Evolutionary conservation across 805 yeast species (phyloP), one percentile per base, ranked within the genome.

Genomic region (Monosporozyma unispora): DNA sequence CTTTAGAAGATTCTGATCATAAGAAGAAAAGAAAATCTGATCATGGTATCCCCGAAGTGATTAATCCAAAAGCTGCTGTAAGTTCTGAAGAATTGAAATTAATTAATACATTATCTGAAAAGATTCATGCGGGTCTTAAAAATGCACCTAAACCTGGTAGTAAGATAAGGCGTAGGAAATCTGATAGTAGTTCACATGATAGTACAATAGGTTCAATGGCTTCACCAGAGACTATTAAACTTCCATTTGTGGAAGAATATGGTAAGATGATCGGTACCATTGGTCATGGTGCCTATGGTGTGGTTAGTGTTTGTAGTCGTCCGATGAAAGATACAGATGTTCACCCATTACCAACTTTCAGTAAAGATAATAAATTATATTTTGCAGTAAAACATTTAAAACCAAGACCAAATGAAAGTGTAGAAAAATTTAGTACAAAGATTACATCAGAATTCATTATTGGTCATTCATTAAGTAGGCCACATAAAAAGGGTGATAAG

Each of bases 201-300:
- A 16, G 8, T 10, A 7, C 27, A 19, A 39, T 19, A 11, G 38
- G 29, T 43, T 10, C 21, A 3, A 16, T 12, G 10, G 14, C 23
- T 14, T 25, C 31, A 4, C 11, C 33, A 8, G 28, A 44, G 11
- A 11, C 42, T 9, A 14, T 8, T 19, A 22, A 21, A 21, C 6
- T 21, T 3, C 37, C 44, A 28, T 60, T 78, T 25, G 54, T 66
- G 3, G 69, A 70, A 16, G 74, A 74, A 55, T 79, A 77, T 56
- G 83, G 83, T 44, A 73, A 69, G 51, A 68, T 75, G 22, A 69
- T 72, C 48, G 82, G 82, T 8, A 67, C 75, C 27, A 75, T 80
- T 50, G 99, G 98, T 22, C 90, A 91, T 66, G 99, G 98, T 47
- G 95, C 99, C 0, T 93, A 91, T 70, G 99, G 99, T 51, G 95